Base-by-base conservation (phyloP, 2,329 filamentous ascomycete species). In the Teratosphaeria epicoccoides region DNA sequence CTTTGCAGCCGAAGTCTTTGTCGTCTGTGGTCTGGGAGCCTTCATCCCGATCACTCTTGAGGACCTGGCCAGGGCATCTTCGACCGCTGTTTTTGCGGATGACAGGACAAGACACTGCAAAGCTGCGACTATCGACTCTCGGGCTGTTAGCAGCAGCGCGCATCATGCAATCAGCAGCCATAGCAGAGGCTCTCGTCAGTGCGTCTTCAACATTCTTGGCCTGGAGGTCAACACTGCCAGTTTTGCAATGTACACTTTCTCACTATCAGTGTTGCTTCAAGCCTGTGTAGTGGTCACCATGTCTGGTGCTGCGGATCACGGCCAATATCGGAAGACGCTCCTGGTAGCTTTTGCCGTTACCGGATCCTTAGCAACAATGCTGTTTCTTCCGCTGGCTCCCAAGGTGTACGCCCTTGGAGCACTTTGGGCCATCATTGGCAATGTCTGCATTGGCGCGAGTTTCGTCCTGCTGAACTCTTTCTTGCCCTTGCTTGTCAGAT, bases 161-260 rank as follows among this genome's bases (percentile, higher is more conserved):
- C 9, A 17, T 9, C 33, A 22, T 5, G 6, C 33, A 17, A 17
- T 17, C 33, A 6, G 23, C 7, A 11, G 24, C 25, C 24, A 29
- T 29, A 25, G 25, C 46, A 33, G 33, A 12, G 46, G 12, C 17
- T 28, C 57, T 4, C 33, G 9, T 40, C 88, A 94, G 66, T 98
- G 93, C 65, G 75, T 97, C 54, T 82, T 97, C 53, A 81, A 84
- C 57, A 75, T 97, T 4, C 73, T 95, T 23, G 91, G 91, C 5
- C 69, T 86, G 54, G 84, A 95, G 63, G 84, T 98, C 71, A 97
- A 97, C 70, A 96, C 91, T 0, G 90, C 91, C 29, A 94, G 87
- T 68, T 96, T 97, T 68, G 91, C 89, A 66, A 95, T 97, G 88
- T 97, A 97, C 71, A 96, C 89, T 1, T 98, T 98, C 70, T 95